Evolutionary conservation across 495 filamentous ascomycete species (phyloP).

Genomic region (Tuber microsphaerosporum): DNA sequence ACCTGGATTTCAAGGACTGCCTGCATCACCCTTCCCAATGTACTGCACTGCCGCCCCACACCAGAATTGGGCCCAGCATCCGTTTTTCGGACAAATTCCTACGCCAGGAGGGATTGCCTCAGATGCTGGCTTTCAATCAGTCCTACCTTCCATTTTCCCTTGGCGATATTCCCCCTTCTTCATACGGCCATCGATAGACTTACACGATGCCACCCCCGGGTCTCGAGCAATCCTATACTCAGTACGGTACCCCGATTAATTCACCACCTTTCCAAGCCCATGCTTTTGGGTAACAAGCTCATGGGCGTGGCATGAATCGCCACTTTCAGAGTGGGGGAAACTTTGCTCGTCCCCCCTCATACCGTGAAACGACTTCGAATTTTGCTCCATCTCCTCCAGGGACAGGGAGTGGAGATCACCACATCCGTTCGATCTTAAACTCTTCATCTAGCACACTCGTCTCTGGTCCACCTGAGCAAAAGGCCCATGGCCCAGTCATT

Average conservation of each 20-base stretch:
- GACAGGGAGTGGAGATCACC: slow-evolving; percentile 5
- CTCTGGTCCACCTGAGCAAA: too few relatives aligned
- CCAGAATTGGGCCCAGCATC: background rate
- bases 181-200: background rate
- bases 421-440: slow-evolving; percentile 25
- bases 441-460: too few relatives aligned
- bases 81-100: background rate
- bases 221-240: background rate
- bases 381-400: background rate
- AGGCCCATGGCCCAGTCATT: too few relatives aligned
- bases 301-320: slow-evolving; percentile 9
- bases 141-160: background rate
- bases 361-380: background rate
- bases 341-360: slow-evolving; percentile 8
- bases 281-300: slow-evolving; percentile 26
- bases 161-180: background rate
- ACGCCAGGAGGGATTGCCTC: background rate
- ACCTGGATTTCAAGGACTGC: background rate
- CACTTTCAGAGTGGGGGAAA: slow-evolving; percentile 12
- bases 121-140: background rate
- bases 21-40: background rate
- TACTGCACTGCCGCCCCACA: background rate
- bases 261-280: slow-evolving; percentile 22
- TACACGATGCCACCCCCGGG: background rate
- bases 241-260: slow-evolving; percentile 6